Evolutionary conservation across 163 green algal species (phyloP).

Genomic region (Chlamydomonas reinhardtii): DNA sequence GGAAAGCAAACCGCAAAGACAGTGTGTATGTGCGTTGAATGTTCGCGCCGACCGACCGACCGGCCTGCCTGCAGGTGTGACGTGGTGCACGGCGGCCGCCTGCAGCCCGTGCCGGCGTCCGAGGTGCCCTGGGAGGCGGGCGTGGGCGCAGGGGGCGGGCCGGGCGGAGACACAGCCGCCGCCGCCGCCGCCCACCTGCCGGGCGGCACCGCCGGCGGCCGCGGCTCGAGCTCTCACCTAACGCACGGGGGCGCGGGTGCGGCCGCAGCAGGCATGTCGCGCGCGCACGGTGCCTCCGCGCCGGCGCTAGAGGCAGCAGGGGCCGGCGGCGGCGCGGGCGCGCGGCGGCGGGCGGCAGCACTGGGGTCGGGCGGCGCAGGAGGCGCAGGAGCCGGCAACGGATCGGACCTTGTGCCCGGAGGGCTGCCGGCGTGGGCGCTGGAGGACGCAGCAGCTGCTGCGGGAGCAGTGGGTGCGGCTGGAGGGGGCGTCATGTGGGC

Average conservation of each 20-base stretch:
- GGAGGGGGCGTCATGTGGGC: neutral
- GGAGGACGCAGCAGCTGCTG: neutral
- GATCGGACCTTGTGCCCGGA: neutral
- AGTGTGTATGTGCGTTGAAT: no score
- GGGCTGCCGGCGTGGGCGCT: neutral
- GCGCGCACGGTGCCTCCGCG: neutral
- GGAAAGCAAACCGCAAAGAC: no score
- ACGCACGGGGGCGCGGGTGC: no score
- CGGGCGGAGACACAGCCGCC: neutral
- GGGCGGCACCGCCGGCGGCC: no score
- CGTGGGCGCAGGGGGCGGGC: neutral
- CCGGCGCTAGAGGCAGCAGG: neutral
- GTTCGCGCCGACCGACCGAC: no score
- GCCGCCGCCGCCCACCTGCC: no score
- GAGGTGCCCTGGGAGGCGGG: slow-evolving; percentile 26
- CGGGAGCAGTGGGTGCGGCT: no score
- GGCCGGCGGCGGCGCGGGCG: neutral
- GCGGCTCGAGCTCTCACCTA: no score
- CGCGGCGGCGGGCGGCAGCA: no score
- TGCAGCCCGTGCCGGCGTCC: neutral
- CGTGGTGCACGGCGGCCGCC: slow-evolving; percentile 3
- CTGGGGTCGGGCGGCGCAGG: no score
- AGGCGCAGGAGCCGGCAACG: no score
- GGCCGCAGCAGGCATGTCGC: no score
- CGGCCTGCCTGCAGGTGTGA: slow-evolving; percentile 15